Conservation (phyloP, 2,329 filamentous ascomycete species). For the Phialophora chinensis region DNA sequence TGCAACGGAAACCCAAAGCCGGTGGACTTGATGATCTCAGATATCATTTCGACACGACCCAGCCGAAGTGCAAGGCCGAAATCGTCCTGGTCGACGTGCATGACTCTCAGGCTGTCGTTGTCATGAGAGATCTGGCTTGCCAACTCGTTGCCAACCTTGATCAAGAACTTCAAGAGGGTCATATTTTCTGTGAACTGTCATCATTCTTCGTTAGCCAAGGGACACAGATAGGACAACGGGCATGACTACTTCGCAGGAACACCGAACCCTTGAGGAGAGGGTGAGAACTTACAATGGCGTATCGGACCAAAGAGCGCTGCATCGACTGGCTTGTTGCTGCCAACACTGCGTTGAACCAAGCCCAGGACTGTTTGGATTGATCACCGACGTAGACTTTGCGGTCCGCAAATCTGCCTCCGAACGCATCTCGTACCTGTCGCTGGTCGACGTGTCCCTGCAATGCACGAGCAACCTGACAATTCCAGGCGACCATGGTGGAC, state of each 20-base stretch:
- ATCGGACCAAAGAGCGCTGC: slow-evolving; percentile 45
- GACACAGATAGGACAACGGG: not conserved
- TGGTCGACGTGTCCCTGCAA: slow-evolving; percentile 40
- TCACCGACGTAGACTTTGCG: slow-evolving; percentile 10
- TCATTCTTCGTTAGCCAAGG: not conserved
- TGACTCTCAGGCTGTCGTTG: slow-evolving; percentile 33
- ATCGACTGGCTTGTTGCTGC: slow-evolving; percentile 6
- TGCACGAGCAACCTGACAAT: slow-evolving; percentile 46
- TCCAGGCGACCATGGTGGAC: slow-evolving; percentile 56
- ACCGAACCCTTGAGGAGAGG: not conserved
- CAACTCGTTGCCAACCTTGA: slow-evolving; percentile 61
- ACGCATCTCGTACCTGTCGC: slow-evolving; percentile 14
- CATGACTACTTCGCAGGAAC: not conserved
- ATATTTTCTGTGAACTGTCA: slow-evolving; percentile 56
- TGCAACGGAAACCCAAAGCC: slow-evolving; percentile 74
- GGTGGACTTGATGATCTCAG: slow-evolving; percentile 67
- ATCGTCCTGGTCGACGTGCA: slow-evolving; percentile 38
- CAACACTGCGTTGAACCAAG: slow-evolving; percentile 32
- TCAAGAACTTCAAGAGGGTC: slow-evolving; percentile 60
- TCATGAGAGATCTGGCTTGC: slow-evolving; percentile 44
- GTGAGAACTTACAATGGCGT: slow-evolving; percentile 49
- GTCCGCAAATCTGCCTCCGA: slow-evolving; percentile 5
- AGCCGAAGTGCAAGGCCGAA: slow-evolving; percentile 53
- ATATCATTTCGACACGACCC: slow-evolving; percentile 63
- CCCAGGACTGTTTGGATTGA: slow-evolving; percentile 28